These are phyloP conservation scores for Obelidium mucronatum DNA, from an alignment of 192 early-diverging fungal genomes.

Conservation along the genomic window DNA sequence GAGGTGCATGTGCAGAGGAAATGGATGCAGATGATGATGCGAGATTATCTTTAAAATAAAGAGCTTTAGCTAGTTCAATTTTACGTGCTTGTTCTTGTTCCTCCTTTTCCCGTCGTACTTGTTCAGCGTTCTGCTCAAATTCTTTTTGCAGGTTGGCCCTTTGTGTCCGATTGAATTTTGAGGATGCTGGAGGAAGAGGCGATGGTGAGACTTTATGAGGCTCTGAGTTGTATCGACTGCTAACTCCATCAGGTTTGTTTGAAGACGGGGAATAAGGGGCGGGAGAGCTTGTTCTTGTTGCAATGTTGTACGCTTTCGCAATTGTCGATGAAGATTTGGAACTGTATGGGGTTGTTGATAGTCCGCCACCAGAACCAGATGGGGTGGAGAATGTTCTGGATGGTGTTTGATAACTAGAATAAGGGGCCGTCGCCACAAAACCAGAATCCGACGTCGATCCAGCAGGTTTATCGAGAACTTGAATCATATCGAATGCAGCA, in stretches of 20 bases:
- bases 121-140: neutral
- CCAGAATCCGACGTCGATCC: too few species aligned
- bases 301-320: neutral
- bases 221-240: too few species aligned
- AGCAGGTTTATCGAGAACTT: neutral
- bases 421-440: neutral
- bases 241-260: neutral
- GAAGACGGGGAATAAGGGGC: too few species aligned
- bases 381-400: neutral
- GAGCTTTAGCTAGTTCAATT: slow-evolving; percentile 29
- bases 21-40: neutral
- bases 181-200: neutral
- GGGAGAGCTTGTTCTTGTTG: neutral
- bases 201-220: too few species aligned
- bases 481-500: slow-evolving; percentile 20
- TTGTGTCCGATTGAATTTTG: slow-evolving; percentile 24
- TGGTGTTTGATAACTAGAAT: neutral
- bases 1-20: too few species aligned
- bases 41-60: slow-evolving; percentile 26
- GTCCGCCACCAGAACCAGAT: neutral
- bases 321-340: neutral
- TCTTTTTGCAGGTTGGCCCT: neutral
- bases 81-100: slow-evolving; percentile 18
- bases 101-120: neutral
- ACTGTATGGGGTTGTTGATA: slow-evolving; percentile 7